A percentile compares a stretch with the other conserved stretches of the same genome.
Evolutionary conservation across 495 filamentous ascomycete genomes (phyloP).

Genomic region (Xylaria sp.): DNA sequence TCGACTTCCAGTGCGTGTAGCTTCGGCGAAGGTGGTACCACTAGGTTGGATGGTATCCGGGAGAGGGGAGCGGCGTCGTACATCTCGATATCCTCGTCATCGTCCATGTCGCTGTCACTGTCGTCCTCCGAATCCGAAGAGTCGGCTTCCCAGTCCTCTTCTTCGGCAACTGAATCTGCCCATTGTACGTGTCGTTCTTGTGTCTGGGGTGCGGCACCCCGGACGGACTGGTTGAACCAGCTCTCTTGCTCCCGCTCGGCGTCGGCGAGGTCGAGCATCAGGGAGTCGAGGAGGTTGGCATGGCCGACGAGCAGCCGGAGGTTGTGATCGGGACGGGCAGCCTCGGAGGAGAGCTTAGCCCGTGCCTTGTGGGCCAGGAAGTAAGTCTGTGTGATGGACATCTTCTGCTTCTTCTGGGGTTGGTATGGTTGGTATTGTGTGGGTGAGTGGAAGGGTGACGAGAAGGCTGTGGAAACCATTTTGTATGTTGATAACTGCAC

Average conservation of each 20-base stretch:
- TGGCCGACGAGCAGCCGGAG: conserved; percentile 92
- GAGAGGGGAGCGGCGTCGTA: conserved; percentile 54
- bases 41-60: conserved; percentile 50
- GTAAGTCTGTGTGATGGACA: conserved; percentile 98
- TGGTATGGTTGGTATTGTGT: conserved; percentile 38
- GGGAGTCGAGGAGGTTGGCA: conserved; percentile 94
- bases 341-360: conserved; percentile 91
- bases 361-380: conserved; percentile 95
- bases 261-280: conserved; percentile 94
- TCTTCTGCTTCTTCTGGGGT: conserved; percentile 64
- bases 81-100: conserved; percentile 60
- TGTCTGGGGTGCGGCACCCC: conserved; percentile 67
- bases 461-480: conserved; percentile 40
- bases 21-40: conserved; percentile 37
- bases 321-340: conserved; percentile 88
- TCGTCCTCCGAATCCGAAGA: conserved; percentile 67
- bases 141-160: conserved; percentile 73
- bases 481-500: conserved; percentile 36
- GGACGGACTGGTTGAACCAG: conserved; percentile 97
- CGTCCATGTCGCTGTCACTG: conserved; percentile 54
- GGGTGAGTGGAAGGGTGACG: conserved; percentile 40
- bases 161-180: conserved; percentile 78
- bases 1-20: conserved; percentile 45
- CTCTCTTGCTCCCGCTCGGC: conserved; percentile 95
- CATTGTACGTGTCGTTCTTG: conserved; percentile 80